A percentile compares a stretch with the other conserved stretches of the same genome.
Conservation (phyloP, 2,329 filamentous ascomycete genomes). For the Colletotrichum shisoi region DNA sequence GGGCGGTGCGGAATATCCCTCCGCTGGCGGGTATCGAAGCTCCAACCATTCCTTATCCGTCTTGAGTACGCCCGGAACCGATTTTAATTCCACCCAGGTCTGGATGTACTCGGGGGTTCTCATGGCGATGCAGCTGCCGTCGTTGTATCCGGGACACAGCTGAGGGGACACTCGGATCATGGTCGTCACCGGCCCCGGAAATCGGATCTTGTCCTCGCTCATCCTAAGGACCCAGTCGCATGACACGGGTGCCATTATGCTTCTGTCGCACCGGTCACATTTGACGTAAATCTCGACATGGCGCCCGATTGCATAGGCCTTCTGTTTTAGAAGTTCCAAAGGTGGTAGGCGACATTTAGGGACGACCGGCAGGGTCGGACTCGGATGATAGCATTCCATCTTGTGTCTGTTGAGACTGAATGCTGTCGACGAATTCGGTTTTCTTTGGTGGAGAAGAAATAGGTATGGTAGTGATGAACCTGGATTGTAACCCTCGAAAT, state of each 20-base stretch:
- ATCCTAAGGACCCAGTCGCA: not conserved
- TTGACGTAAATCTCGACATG: not conserved
- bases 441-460: not conserved
- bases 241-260: not conserved
- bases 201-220: not conserved
- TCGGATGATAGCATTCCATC: not conserved
- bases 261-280: constrained; percentile 6
- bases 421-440: not conserved
- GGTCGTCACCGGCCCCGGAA: not conserved
- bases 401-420: not conserved
- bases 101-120: not conserved
- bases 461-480: not conserved
- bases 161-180: not conserved
- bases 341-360: not conserved
- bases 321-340: not conserved
- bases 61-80: not conserved
- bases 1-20: not conserved
- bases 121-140: constrained; percentile 2
- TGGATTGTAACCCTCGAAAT: not conserved
- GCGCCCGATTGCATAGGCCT: not conserved
- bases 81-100: not conserved
- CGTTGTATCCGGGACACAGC: not conserved
- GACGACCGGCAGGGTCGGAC: no score
- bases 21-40: not conserved
- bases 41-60: constrained; percentile 2